Conservation (phyloP, 169 alveolate genomes). For the Plasmodium cynomolgi region DNA sequence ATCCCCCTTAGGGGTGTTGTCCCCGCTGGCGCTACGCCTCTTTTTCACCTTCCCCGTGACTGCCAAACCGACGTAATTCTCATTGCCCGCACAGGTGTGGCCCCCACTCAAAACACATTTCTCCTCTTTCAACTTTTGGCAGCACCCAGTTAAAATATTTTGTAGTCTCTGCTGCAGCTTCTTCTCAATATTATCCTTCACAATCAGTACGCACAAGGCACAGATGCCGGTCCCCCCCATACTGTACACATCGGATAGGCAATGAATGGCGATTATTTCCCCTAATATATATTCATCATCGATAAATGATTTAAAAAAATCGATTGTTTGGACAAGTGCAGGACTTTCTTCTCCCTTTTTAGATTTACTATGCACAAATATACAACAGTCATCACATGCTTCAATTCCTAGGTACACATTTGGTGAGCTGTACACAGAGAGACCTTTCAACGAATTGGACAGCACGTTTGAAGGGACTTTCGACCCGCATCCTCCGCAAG, state of each 20-base stretch:
- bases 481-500: slow-evolving; percentile 77
- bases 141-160: slow-evolving; percentile 71
- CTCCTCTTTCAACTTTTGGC: slow-evolving; percentile 71
- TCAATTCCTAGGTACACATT: slow-evolving; percentile 73
- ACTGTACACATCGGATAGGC: slow-evolving; percentile 72
- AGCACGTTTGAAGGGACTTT: slow-evolving; percentile 74
- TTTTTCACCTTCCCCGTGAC: slow-evolving; percentile 72
- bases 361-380: slow-evolving; percentile 73
- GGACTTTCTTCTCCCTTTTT: slow-evolving; percentile 46
- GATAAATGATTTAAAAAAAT: slow-evolving; percentile 71
- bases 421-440: slow-evolving; percentile 46
- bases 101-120: slow-evolving; percentile 76
- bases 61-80: slow-evolving; percentile 74
- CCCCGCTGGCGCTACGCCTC: neutral
- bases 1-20: neutral
- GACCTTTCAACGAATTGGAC: slow-evolving; percentile 47
- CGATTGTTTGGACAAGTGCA: slow-evolving; percentile 75
- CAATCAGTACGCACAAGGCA: slow-evolving; percentile 68
- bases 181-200: slow-evolving; percentile 72
- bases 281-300: slow-evolving; percentile 76
- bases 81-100: slow-evolving; percentile 76
- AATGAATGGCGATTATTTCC: slow-evolving; percentile 71
- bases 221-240: slow-evolving; percentile 76
- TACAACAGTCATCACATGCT: slow-evolving; percentile 74
- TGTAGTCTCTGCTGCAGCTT: slow-evolving; percentile 68